Conservation (phyloP, 1,284 basidiomycete genomes). For the Boletellus deceptivus region DNA sequence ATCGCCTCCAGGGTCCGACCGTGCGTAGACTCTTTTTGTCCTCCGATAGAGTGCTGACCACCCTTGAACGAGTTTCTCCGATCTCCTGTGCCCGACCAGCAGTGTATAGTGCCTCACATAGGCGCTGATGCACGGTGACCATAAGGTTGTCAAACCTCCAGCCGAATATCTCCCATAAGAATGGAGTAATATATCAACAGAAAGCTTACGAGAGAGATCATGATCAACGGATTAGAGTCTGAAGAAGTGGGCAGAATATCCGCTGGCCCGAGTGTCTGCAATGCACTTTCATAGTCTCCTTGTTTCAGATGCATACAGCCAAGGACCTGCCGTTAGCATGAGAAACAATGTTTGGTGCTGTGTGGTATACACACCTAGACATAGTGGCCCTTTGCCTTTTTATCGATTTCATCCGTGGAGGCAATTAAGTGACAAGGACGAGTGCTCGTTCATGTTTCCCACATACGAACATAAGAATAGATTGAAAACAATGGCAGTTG, state of each 20-base stretch:
- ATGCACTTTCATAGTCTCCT: constrained; percentile 3
- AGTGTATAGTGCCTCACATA: background rate
- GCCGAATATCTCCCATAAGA: background rate
- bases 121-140: background rate
- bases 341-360: background rate
- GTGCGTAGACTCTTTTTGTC: background rate
- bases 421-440: background rate
- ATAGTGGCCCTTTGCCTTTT: background rate
- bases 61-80: background rate
- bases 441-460: background rate
- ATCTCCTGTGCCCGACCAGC: background rate
- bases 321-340: background rate
- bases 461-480: background rate
- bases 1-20: background rate
- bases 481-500: background rate
- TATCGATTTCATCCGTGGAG: background rate
- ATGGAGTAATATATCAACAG: background rate
- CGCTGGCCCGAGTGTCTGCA: background rate
- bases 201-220: constrained; percentile 2
- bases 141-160: background rate
- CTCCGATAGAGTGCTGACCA: background rate
- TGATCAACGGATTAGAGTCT: background rate
- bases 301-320: constrained; percentile 6
- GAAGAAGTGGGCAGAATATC: background rate
- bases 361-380: background rate